Base-by-base conservation (phyloP, 2,329 filamentous ascomycete genomes). In the Penicillium sclerotigenum region DNA sequence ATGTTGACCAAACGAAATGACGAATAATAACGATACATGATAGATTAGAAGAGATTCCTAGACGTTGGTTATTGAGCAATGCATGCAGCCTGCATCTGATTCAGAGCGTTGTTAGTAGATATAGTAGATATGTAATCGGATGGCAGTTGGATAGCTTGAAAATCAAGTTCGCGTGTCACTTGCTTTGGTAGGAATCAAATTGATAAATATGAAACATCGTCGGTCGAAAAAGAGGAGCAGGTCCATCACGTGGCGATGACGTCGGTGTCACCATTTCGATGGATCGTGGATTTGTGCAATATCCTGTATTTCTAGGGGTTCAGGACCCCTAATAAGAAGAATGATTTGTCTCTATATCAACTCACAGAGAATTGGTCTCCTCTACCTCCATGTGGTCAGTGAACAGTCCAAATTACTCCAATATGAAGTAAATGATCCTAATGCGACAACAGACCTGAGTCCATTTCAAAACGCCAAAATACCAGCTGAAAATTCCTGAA, bases 1-100 rank as follows among this genome's bases (percentile, higher is more conserved):
- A 41, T 24, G 38, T 28, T 33, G 43, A 54, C 46, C 53, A 34
- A 26, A 71, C 59, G 68, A 69, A 41, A 61, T 67, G 63, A 73
- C 62, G 71, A 72, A 62, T 62, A 60, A 56, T 63, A 59, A 65
- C 51, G 60, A 63, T 66, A 65, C 54, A 72, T 59, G 62, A 67
- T 64, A 66, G 52, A 67, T 34, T 34, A 62, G 65, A 55, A 58
- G 47, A 40, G 29, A 51, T 29, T 49, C 34, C 40, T 58, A 58
- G 55, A 58, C n/a, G 29, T 58, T 54, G 52, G 57, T 18, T 31
- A 53, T 33, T 43, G 38, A 43, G 38, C 40, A 59, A 59, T 54
- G 31, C 24, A n/a, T n/a, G n/a, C n/a, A n/a, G n/a, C n/a, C n/a
- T n/a, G n/a, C n/a, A n/a, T n/a, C n/a, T n/a, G n/a, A n/a, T n/a